phyloP scores from a whole-genome alignment of 1,284 basidiomycete genomes.

The Malassezia restricta region DNA sequence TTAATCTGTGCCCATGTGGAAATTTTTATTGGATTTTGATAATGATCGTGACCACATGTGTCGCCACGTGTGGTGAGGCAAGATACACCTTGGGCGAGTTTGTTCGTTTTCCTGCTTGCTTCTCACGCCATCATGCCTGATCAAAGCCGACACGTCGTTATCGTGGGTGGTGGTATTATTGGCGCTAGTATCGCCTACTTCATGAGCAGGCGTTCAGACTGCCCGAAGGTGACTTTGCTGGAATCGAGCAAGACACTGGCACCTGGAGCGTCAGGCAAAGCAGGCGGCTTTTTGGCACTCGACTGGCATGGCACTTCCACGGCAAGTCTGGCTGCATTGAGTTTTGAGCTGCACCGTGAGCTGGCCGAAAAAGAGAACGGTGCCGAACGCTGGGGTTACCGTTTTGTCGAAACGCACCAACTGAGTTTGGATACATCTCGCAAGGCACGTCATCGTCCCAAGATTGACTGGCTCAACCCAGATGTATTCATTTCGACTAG shows the following conservation, averaged over 20 bases:
- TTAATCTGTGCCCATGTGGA: conserved; percentile 1
- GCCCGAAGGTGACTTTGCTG: conserved; percentile 51
- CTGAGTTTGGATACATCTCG: conserved; percentile 26
- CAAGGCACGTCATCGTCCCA: conserved; percentile 16
- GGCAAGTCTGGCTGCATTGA: conserved; percentile 57
- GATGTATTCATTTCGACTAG: conserved; percentile 32
- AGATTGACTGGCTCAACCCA: conserved; percentile 43
- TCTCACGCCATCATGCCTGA: conserved; percentile 13
- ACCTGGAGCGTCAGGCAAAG: conserved; percentile 67
- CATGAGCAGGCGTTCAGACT: conserved; percentile 44
- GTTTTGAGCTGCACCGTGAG: conserved; percentile 65
- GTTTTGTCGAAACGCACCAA: conserved; percentile 52
- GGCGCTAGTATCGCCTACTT: conserved; percentile 75
- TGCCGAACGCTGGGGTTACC: conserved; percentile 67
- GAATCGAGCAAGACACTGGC: conserved; percentile 59
- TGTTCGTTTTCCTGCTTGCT: not conserved
- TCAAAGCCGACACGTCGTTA: conserved; percentile 24
- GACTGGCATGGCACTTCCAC: conserved; percentile 55
- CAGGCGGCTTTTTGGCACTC: conserved; percentile 76
- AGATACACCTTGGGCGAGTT: not conserved
- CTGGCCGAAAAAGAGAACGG: conserved; percentile 64
- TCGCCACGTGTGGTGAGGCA: not conserved
- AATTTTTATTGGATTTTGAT: not conserved
- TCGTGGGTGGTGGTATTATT: conserved; percentile 57
- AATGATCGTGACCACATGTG: not conserved